These are phyloP conservation scores for Apiospora hydei DNA, from an alignment of 2,329 filamentous ascomycete genomes.

Conservation along the genomic window DNA sequence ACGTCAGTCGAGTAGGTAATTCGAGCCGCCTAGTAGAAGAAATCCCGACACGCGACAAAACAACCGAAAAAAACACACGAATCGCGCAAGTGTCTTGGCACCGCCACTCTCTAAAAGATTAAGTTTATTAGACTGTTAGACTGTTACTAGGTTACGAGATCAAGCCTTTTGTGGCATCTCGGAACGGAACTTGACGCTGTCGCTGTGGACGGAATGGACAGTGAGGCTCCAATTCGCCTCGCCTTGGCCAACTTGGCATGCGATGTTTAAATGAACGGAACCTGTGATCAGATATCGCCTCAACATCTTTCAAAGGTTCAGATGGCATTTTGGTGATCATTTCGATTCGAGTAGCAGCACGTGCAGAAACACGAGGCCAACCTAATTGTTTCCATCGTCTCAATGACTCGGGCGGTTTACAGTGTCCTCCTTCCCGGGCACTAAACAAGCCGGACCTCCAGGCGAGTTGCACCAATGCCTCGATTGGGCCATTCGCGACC, in stretches of 20 bases:
- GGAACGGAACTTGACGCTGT: slow-evolving; percentile 16
- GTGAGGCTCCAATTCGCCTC: not conserved
- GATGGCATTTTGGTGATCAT: not conserved
- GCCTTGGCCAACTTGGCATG: slow-evolving; percentile 8
- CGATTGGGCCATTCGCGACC: too few species aligned
- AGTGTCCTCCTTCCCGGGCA: not conserved
- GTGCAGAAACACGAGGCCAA: not conserved
- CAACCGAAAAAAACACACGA: not conserved
- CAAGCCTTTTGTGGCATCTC: not conserved
- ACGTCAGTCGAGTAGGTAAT: not conserved
- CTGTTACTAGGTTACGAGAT: not conserved
- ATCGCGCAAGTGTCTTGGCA: slow-evolving; percentile 2
- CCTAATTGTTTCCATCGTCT: not conserved
- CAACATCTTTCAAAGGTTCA: not conserved
- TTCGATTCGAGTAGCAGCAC: not conserved
- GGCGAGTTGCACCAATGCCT: slow-evolving; percentile 14
- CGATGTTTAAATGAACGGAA: not conserved
- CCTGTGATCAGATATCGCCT: not conserved
- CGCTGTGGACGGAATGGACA: not conserved
- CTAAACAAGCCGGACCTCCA: too few species aligned
- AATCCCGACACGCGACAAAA: not conserved
- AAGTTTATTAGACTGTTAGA: not conserved
- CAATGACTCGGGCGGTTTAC: not conserved
- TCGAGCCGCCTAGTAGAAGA: not conserved
- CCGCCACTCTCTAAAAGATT: not conserved